phyloP scores from a whole-genome alignment of 208 protist species.

The Trypanosoma brucei region DNA sequence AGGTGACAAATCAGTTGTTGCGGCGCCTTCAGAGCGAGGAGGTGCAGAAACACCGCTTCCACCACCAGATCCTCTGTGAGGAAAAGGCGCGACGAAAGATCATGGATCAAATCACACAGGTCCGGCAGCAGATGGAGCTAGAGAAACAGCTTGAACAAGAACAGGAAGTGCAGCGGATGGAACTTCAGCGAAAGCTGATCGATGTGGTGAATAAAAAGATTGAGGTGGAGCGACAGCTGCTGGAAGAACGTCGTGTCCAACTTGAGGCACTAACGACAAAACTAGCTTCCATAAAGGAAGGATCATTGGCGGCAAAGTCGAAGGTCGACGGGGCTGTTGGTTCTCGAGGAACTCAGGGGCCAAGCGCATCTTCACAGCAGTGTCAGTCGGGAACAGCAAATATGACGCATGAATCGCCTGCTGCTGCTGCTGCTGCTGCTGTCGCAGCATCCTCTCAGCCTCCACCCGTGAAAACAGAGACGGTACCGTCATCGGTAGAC shows the following conservation, averaged over 20 bases:
- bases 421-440: no score
- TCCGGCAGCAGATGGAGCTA: constrained; percentile 49
- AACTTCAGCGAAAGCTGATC: constrained; percentile 69
- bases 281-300: constrained; percentile 10
- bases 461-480: neutral
- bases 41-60: constrained; percentile 44
- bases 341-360: no score
- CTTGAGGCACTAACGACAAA: constrained; percentile 36
- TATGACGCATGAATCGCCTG: no score
- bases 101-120: constrained; percentile 46
- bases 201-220: constrained; percentile 54
- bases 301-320: neutral
- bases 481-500: neutral
- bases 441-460: no score
- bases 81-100: constrained; percentile 39
- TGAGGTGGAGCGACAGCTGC: constrained; percentile 62
- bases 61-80: constrained; percentile 39
- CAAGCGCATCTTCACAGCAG: no score
- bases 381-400: no score
- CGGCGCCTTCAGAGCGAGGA: constrained; percentile 59
- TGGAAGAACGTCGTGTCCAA: constrained; percentile 64
- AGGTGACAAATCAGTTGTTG: constrained; percentile 71
- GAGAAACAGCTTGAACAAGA: constrained; percentile 61
- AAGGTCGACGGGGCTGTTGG: neutral
- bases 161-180: constrained; percentile 59